Percentiles rank a stretch among this genome's conserved stretches.
phyloP scores from a whole-genome alignment of 2,329 filamentous ascomycete species.

The Verticillium alfalfae region DNA sequence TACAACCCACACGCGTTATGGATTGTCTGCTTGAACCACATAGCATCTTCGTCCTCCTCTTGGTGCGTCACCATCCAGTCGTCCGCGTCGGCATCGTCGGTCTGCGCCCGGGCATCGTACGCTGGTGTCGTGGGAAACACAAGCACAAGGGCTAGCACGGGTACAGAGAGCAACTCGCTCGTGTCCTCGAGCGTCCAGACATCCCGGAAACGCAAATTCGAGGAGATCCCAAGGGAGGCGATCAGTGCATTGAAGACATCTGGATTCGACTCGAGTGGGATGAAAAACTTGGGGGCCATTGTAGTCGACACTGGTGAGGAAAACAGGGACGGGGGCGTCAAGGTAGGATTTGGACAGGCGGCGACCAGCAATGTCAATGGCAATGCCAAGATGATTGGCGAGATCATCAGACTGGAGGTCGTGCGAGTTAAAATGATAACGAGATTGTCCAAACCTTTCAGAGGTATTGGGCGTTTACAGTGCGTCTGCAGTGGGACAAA shows the following conservation, averaged over 20 bases:
- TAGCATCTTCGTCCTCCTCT: slow-evolving; percentile 52
- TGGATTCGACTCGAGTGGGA: slow-evolving; percentile 44
- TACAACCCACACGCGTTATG: slow-evolving; percentile 68
- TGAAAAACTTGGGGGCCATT: slow-evolving; percentile 16
- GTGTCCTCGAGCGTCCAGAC: slow-evolving; percentile 65
- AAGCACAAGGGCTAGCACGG: slow-evolving; percentile 59
- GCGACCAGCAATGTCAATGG: background rate
- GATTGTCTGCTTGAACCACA: slow-evolving; percentile 73
- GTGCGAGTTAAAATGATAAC: too few relatives aligned
- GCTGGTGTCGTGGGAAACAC: slow-evolving; percentile 59
- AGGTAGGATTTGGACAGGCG: background rate
- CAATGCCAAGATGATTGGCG: background rate
- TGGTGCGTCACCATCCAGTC: slow-evolving; percentile 8
- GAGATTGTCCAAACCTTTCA: too few relatives aligned
- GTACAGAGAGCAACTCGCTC: slow-evolving; percentile 60
- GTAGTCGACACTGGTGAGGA: background rate
- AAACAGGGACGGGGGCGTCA: background rate
- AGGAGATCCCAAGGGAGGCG: slow-evolving; percentile 56
- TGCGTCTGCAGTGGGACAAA: too few relatives aligned
- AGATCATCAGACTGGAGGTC: background rate
- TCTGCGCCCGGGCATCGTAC: slow-evolving; percentile 51
- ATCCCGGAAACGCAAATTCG: slow-evolving; percentile 58
- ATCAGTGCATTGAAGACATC: slow-evolving; percentile 62
- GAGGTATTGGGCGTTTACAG: too few relatives aligned
- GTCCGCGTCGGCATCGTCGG: slow-evolving; percentile 4